These are phyloP conservation scores for Bassia scoparia DNA, from an alignment of 148 eudicot genomes.

Conservation along the genomic window DNA sequence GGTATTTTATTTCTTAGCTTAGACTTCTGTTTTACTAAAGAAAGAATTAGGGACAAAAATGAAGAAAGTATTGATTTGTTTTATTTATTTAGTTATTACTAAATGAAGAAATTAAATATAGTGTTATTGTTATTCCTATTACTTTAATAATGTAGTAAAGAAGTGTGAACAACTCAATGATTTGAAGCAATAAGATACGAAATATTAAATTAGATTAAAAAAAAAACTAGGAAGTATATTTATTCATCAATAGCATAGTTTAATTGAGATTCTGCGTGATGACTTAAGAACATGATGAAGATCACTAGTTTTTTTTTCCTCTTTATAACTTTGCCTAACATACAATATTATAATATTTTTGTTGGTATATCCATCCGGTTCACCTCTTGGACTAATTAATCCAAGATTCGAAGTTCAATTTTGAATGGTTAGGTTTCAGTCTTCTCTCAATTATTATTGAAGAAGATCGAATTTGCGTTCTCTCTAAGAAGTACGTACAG, in stretches of 20 bases:
- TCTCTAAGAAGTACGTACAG: too few relatives aligned
- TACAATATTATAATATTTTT: background rate
- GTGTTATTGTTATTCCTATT: conserved; percentile 9
- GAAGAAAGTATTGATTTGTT: too few relatives aligned
- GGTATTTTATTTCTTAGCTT: too few relatives aligned
- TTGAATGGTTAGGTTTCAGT: too few relatives aligned
- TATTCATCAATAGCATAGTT: conserved; percentile 3
- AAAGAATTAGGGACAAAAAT: background rate
- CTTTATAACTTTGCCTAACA: background rate
- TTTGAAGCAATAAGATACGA: conserved; percentile 10
- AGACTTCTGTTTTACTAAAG: background rate
- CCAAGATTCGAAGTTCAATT: too few relatives aligned
- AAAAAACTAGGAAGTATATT: too few relatives aligned
- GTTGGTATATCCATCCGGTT: too few relatives aligned
- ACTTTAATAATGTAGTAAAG: too few relatives aligned
- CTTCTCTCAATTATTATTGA: too few relatives aligned
- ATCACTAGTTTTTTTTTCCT: conserved; percentile 8
- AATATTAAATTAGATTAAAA: background rate
- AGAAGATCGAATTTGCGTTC: too few relatives aligned
- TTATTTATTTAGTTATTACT: too few relatives aligned
- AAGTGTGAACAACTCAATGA: conserved; percentile 12
- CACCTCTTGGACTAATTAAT: too few relatives aligned
- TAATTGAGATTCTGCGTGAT: conserved; percentile 18
- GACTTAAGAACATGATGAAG: conserved; percentile 18
- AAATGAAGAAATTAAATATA: background rate